These are phyloP conservation scores for Solanum paucissectum DNA, from an alignment of 257 asterid genomes.

Conservation along the genomic window DNA sequence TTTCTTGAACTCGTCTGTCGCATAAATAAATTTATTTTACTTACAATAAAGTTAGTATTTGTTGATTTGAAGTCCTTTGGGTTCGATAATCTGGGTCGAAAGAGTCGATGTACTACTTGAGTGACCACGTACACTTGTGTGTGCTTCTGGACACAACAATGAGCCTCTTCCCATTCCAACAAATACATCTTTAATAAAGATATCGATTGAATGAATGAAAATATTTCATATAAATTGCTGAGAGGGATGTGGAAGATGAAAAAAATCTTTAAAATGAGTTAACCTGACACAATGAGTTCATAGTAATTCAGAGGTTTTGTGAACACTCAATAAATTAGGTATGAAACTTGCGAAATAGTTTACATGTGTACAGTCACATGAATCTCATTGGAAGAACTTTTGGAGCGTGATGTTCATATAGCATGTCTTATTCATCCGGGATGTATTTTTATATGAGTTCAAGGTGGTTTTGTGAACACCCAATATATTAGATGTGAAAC, in stretches of 20 bases:
- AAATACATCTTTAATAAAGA: too few species aligned
- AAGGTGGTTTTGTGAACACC: background rate
- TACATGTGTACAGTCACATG: background rate
- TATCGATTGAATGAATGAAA: background rate
- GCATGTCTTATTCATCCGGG: background rate
- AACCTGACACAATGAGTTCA: background rate
- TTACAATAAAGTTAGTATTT: too few species aligned
- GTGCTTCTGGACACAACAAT: too few species aligned
- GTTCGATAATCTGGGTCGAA: too few species aligned
- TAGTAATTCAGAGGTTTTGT: background rate
- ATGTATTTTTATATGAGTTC: background rate
- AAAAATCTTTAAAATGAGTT: background rate
- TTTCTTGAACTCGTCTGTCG: too few species aligned
- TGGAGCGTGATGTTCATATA: too few species aligned
- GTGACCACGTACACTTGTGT: too few species aligned
- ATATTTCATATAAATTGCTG: background rate
- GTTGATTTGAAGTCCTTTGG: too few species aligned
- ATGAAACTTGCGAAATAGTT: background rate
- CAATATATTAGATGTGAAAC: background rate
- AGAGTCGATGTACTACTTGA: too few species aligned
- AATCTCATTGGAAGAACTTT: background rate
- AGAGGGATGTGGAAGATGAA: background rate
- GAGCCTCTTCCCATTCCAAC: too few species aligned
- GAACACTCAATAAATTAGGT: background rate
- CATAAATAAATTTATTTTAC: too few species aligned